Percentiles rank a stretch among this genome's conserved stretches.
Conservation (phyloP, 805 yeast genomes). For the Cyberlindnera galapagoensis region DNA sequence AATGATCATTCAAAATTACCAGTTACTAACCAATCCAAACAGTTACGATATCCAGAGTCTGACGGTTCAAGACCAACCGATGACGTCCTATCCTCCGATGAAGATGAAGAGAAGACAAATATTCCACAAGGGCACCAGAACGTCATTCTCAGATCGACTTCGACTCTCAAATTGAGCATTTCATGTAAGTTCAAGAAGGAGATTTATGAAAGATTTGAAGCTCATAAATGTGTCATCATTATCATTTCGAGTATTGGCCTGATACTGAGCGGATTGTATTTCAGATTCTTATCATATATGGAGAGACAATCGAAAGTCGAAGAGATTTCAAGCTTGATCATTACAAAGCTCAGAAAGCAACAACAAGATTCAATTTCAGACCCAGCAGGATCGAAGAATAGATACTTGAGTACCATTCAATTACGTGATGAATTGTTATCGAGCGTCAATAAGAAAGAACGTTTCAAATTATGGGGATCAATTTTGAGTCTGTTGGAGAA, state of each 20-base stretch:
- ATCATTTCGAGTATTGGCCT: constrained; percentile 8
- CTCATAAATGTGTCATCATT: constrained; percentile 18
- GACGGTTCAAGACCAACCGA: constrained; percentile 36
- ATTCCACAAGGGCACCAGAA: constrained; percentile 24
- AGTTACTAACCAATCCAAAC: constrained; percentile 20
- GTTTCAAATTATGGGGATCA: constrained; percentile 49
- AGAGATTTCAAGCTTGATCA: constrained; percentile 39
- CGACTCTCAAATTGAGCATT: constrained; percentile 54
- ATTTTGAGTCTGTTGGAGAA: constrained; percentile 52
- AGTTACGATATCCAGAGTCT: constrained; percentile 26
- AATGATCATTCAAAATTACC: constrained; percentile 1
- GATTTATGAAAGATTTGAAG: constrained; percentile 32
- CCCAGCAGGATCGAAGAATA: constrained; percentile 29
- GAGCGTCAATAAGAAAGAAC: constrained; percentile 24
- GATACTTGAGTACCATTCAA: constrained; percentile 63
- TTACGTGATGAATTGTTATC: constrained; percentile 57
- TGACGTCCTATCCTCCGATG: constrained; percentile 32
- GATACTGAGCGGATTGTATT: constrained; percentile 20
- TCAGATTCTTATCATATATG: constrained; percentile 31
- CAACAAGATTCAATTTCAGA: constrained; percentile 29
- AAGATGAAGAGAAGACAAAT: constrained; percentile 32
- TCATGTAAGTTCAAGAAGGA: constrained; percentile 51
- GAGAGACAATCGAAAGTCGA: constrained; percentile 36
- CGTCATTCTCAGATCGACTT: constrained; percentile 63
- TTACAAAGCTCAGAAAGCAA: constrained; percentile 44